phyloP scores from a whole-genome alignment of 352 stramenopile species.

The Pythium dissotocum region DNA sequence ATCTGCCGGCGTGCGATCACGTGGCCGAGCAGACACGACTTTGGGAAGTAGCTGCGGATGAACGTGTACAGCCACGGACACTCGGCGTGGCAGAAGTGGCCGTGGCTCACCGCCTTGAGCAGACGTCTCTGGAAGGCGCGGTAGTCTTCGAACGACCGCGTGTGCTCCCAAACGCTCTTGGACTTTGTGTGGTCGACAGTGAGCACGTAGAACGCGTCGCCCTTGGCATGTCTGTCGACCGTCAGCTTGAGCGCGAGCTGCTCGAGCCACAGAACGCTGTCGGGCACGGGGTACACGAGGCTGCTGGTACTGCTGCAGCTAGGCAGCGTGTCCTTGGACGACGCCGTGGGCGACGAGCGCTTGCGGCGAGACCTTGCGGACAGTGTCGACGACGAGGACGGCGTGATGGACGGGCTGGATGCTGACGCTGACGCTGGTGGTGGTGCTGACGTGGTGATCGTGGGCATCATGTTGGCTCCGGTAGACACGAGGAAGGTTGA shows the following conservation, averaged over 20 bases:
- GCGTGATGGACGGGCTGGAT: background rate
- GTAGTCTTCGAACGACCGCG: constrained; percentile 19
- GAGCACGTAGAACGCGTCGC: constrained; percentile 56
- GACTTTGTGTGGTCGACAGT: constrained; percentile 32
- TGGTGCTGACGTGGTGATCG: background rate
- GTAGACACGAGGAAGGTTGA: background rate
- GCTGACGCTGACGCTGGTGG: background rate
- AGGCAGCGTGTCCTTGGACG: constrained; percentile 3
- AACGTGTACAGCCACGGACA: constrained; percentile 26
- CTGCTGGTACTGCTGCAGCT: constrained; percentile 9
- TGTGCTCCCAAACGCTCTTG: constrained; percentile 1
- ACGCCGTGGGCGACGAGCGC: constrained; percentile 15
- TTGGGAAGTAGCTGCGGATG: constrained; percentile 27
- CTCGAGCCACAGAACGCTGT: constrained; percentile 21
- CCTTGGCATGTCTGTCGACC: constrained; percentile 27
- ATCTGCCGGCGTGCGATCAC: constrained; percentile 15
- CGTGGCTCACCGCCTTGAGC: constrained; percentile 11
- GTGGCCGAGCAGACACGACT: constrained; percentile 7
- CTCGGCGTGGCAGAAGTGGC: constrained; percentile 26
- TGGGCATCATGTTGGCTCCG: background rate
- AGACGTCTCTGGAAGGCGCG: constrained; percentile 20
- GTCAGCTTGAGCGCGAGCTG: constrained; percentile 41
- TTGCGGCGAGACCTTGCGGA: background rate
- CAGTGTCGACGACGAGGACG: background rate
- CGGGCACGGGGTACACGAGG: constrained; percentile 20